Percentiles rank a stretch among this genome's conserved stretches.
Conservation (phyloP, 2,329 filamentous ascomycete species). For the Parastagonospora nodorum region DNA sequence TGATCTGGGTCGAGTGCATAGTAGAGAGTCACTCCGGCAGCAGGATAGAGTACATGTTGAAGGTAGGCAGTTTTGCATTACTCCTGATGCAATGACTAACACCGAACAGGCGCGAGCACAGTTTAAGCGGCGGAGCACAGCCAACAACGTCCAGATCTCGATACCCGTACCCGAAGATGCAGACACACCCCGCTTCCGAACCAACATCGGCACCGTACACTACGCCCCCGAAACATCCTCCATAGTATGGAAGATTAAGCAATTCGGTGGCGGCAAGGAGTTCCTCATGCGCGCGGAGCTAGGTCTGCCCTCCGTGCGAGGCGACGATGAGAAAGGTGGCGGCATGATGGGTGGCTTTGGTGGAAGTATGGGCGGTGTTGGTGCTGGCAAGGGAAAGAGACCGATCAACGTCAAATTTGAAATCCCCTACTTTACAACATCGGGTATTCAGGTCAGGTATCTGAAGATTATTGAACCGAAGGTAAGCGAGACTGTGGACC, state of each 20-base stretch:
- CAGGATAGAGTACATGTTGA: slow-evolving; percentile 98
- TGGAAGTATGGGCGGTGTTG: slow-evolving; percentile 92
- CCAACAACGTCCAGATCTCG: slow-evolving; percentile 98
- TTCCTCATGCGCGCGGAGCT: slow-evolving; percentile 98
- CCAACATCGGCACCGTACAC: slow-evolving; percentile 95
- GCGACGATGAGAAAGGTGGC: slow-evolving; percentile 92
- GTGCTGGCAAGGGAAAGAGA: slow-evolving; percentile 82
- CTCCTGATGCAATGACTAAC: slow-evolving; percentile 9
- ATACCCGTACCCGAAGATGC: slow-evolving; percentile 97
- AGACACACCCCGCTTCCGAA: slow-evolving; percentile 93
- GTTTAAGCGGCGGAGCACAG: slow-evolving; percentile 96
- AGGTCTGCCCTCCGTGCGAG: slow-evolving; percentile 89
- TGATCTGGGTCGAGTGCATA: slow-evolving; percentile 98
- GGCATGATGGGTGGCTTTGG: slow-evolving; percentile 98
- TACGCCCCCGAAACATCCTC: slow-evolving; percentile 97
- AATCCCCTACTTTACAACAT: slow-evolving; percentile 99
- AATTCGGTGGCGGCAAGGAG: slow-evolving; percentile 97
- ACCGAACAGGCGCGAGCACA: slow-evolving; percentile 75
- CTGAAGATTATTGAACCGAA: slow-evolving; percentile 99
- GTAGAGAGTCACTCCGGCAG: slow-evolving; percentile 95
- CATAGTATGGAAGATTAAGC: slow-evolving; percentile 99
- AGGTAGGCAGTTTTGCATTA: slow-evolving; percentile 53
- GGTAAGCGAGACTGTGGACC: slow-evolving; percentile 58
- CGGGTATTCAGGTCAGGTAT: slow-evolving; percentile 97
- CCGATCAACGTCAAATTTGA: slow-evolving; percentile 99